Base-by-base conservation (phyloP, 1,284 basidiomycete genomes). In the Meira nashicola region DNA sequence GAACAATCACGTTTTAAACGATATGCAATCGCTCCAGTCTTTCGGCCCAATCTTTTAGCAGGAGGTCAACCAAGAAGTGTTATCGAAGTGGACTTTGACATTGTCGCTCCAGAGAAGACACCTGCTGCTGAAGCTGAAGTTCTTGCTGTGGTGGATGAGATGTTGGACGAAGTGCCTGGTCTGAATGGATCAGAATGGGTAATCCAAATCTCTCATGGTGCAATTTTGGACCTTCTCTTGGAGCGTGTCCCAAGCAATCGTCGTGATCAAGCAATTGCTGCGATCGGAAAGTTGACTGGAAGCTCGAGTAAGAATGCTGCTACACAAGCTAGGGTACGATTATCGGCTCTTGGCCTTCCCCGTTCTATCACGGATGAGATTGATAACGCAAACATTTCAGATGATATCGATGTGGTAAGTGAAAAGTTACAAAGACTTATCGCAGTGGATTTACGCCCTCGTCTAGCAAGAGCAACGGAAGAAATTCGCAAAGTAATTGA, bases 1-100 rank as follows among this genome's bases (percentile, higher is more conserved):
- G 85, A 85, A 50, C 84, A 86, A 52, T 85, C 84, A 67, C 82
- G 93, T 43, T 91, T 95, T 78, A 96, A 97, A 79, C 84, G 92
- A 15, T 95, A 89, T 79, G 88, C 92, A 78, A 86, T 94, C 49
- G 67, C 68, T 33, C 71, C 74, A 14, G 74, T 79, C 41, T 79
- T 74, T 50, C 72, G 78, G 19, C 73, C 74, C 40, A 79, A 78
- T 44, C 56, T 76, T 1, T 66, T 78, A 0, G 77, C 78, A 1
- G 78, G 78, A n/a, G 77, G 76, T 1, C 78, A 79, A 64, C 78
- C 78, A 17, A 66, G 72, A 10, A 67, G 74, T 0, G 70, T 79
- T 47, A 59, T 76, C 15, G 78, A 77, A 17, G 69, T 73, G 23
- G 72, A 76, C 23, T 77, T 76, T 44, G 78, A 79, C 57, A 78